Evolutionary conservation across 2,329 filamentous ascomycete species (phyloP).

Genomic region (Verticillium longisporum): DNA sequence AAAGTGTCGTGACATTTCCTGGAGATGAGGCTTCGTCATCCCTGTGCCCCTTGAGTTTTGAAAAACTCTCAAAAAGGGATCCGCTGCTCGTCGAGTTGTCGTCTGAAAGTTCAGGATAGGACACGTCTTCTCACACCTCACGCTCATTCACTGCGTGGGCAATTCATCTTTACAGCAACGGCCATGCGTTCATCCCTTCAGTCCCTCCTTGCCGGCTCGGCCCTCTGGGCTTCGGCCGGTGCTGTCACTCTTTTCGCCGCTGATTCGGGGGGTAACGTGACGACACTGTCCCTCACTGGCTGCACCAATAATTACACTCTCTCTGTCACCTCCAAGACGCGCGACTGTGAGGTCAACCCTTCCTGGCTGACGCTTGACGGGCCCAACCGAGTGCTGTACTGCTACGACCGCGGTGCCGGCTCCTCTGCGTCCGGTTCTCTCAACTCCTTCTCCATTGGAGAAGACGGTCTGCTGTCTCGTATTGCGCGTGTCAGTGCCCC

Average conservation of each 20-base stretch:
- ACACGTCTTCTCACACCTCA: neutral
- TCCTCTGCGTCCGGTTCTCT: constrained; percentile 8
- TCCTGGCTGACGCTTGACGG: constrained; percentile 10
- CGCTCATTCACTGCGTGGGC: neutral
- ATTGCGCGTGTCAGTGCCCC: constrained; percentile 11
- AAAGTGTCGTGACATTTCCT: neutral
- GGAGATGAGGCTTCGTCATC: neutral
- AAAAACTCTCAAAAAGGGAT: neutral
- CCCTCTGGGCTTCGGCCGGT: constrained; percentile 4
- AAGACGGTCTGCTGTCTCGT: constrained; percentile 8
- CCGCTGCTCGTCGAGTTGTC: neutral
- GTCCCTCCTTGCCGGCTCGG: neutral
- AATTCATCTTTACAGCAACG: neutral
- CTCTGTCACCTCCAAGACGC: constrained; percentile 8
- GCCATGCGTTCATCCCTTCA: neutral
- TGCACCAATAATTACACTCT: constrained; percentile 7
- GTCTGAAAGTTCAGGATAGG: neutral
- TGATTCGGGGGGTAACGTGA: constrained; percentile 12
- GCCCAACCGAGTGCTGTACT: constrained; percentile 9
- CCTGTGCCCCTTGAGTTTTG: neutral
- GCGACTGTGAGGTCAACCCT: constrained; percentile 10
- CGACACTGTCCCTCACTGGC: constrained; percentile 9
- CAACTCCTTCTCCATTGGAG: constrained; percentile 11
- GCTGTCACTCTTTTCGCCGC: constrained; percentile 12
- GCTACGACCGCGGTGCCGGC: constrained; percentile 8